Evolutionary conservation across 345 rosid species (phyloP).

Genomic region (Melaleuca alternifolia): DNA sequence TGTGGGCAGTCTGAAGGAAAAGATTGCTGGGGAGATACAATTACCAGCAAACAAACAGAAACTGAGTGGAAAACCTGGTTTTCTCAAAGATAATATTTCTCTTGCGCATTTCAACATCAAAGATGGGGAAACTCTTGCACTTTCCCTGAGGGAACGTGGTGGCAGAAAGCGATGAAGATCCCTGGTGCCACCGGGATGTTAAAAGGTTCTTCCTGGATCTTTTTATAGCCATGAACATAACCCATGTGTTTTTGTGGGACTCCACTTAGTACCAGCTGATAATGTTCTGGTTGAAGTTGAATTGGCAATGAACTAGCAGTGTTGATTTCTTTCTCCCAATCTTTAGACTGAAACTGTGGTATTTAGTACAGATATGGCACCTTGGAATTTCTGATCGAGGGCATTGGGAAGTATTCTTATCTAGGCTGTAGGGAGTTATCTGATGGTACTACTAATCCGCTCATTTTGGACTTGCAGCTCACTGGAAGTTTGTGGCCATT

Average conservation of each 20-base stretch:
- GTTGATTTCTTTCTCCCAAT: background rate
- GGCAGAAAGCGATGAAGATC: constrained; percentile 66
- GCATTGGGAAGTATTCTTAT: background rate
- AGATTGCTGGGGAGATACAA: constrained; percentile 81
- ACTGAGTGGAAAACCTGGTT: constrained; percentile 81
- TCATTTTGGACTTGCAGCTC: constrained; percentile 1
- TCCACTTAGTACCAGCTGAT: background rate
- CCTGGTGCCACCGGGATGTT: background rate
- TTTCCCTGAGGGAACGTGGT: constrained; percentile 76
- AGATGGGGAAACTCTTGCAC: constrained; percentile 47
- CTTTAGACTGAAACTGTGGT: constrained; percentile 14
- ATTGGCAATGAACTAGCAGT: constrained; percentile 6
- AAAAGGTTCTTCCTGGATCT: constrained; percentile 6
- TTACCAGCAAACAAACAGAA: constrained; percentile 86
- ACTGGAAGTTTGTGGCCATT: background rate
- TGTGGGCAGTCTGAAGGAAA: constrained; percentile 81
- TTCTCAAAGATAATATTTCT: constrained; percentile 82
- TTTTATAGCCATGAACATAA: background rate
- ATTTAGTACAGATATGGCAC: constrained; percentile 19
- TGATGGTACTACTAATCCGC: background rate
- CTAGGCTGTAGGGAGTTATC: background rate
- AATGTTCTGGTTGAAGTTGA: constrained; percentile 2
- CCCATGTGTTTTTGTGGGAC: background rate
- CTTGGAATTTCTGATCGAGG: background rate
- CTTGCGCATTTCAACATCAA: constrained; percentile 76